Conservation (phyloP, 2,329 filamentous ascomycete genomes). For the Huntiella bhutanensis region DNA sequence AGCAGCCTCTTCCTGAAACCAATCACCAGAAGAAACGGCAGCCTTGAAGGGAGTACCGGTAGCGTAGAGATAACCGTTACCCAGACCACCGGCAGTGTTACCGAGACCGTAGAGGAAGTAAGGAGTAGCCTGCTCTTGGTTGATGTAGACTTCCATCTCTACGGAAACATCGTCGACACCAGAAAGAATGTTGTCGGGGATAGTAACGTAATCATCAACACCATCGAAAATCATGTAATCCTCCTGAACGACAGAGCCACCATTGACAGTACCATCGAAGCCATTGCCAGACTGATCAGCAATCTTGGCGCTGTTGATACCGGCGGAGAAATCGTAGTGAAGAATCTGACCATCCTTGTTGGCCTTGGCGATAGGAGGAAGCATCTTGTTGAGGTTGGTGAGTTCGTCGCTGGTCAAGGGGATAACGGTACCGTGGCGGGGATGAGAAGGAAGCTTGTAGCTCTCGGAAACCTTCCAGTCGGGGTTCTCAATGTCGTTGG, state of each 20-base stretch:
- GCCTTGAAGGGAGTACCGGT: slow-evolving; percentile 14
- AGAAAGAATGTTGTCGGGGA: slow-evolving; percentile 14
- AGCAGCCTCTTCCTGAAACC: slow-evolving; percentile 12
- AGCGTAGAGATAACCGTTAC: slow-evolving; percentile 15
- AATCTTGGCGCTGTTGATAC: slow-evolving; percentile 9
- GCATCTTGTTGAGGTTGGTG: slow-evolving; percentile 15
- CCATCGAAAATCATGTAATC: slow-evolving; percentile 14
- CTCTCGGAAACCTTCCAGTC: slow-evolving; percentile 26
- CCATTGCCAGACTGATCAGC: slow-evolving; percentile 14
- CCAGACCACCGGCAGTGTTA: slow-evolving; percentile 13
- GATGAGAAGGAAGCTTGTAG: slow-evolving; percentile 28
- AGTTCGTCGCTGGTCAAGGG: slow-evolving; percentile 30
- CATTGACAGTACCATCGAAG: slow-evolving; percentile 13
- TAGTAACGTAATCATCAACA: slow-evolving; percentile 14
- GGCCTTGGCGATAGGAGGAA: slow-evolving; percentile 7
- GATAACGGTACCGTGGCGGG: slow-evolving; percentile 34
- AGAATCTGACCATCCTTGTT: slow-evolving; percentile 13
- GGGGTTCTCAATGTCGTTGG: slow-evolving; percentile 28
- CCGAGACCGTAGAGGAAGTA: slow-evolving; percentile 16
- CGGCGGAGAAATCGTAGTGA: slow-evolving; percentile 13
- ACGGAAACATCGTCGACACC: slow-evolving; percentile 13
- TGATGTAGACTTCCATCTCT: slow-evolving; percentile 13
- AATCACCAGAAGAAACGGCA: slow-evolving; percentile 13
- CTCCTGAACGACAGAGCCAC: slow-evolving; percentile 11
- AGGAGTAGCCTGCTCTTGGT: slow-evolving; percentile 12